Base-by-base conservation (phyloP, 805 yeast species). In the Barnettozyma sucrosica region DNA sequence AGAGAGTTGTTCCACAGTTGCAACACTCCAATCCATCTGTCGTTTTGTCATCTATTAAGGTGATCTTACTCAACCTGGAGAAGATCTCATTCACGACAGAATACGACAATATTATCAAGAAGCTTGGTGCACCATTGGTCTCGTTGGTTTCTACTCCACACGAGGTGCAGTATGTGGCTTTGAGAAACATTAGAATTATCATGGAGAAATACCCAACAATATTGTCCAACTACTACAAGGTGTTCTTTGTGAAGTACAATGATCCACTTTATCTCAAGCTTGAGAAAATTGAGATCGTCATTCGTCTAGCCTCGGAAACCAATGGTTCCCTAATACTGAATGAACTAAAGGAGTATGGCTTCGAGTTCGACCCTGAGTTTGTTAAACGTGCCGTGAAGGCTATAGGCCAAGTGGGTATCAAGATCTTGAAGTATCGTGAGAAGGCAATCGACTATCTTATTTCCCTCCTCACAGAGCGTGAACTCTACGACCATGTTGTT, bases 1-100 rank as follows among this genome's bases (percentile, higher is more conserved):
- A 92, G 59, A 76, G 96, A 52, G 89, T 89, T 9, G 78, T 87
- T 9, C 98, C 99, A 13, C 98, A 93, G 68, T 77, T 92, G 59
- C 99, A 92, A 69, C 99, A 92, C 65, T 97, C 87, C 21, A 92
- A 92, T 64, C 96, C 99, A 0, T 87, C 96, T 4, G 98, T 93
- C 19, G 97, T 93, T 3, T 70, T 92, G 55, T 79, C 88, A 24
- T 78, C 97, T 1, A 80, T 93, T 52, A 88, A 89, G 61, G 89
- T 86, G 2, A 80, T 90, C 7, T 63, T 92, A 18, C 78, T 79
- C 48, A 95, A 89, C 62, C 54, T 83, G 32, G 80, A 79, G 9
- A 64, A 70, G 16, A 59, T 84, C 7, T 56, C 63, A 51, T 49
- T 54, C 23, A 46, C 52, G 43, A 57, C 65, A 34, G 77, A 75